These are phyloP conservation scores for Helotiales sp. DNA, from an alignment of 2,329 filamentous ascomycete species.

Conservation along the genomic window DNA sequence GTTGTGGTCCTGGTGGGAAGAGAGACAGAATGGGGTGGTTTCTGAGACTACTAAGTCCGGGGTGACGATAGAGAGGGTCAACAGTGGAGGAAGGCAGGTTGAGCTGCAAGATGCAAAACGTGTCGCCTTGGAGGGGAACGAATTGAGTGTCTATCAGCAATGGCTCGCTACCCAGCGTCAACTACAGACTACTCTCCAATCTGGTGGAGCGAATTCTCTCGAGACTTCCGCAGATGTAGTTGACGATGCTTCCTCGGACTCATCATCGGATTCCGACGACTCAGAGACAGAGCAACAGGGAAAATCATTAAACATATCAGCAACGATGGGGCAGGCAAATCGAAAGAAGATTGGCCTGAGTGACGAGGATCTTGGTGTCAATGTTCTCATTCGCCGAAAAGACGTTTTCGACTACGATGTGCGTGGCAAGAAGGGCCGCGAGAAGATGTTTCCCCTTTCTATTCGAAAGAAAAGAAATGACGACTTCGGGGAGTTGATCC, in stretches of 20 bases:
- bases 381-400: conserved; percentile 85
- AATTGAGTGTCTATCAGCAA: conserved; percentile 84
- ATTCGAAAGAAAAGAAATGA: conserved; percentile 80
- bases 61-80: conserved; percentile 68
- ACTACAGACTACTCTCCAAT: conserved; percentile 79
- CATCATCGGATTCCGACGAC: conserved; percentile 84
- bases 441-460: conserved; percentile 89
- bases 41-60: conserved; percentile 58
- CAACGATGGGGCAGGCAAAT: conserved; percentile 80
- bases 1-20: conserved; percentile 81
- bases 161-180: conserved; percentile 89
- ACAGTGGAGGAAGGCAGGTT: conserved; percentile 66
- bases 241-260: conserved; percentile 85
- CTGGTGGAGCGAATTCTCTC: conserved; percentile 67
- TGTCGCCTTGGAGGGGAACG: conserved; percentile 72
- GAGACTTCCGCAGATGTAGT: conserved; percentile 75
- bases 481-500: conserved; percentile 92
- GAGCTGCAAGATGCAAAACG: conserved; percentile 65
- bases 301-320: conserved; percentile 86
- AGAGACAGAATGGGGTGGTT: conserved; percentile 66
- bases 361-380: conserved; percentile 90
- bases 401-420: conserved; percentile 94
- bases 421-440: conserved; percentile 86
- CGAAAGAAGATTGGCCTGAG: conserved; percentile 85
- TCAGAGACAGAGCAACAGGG: conserved; percentile 91